phyloP scores from a whole-genome alignment of 208 protist species.

The Leishmania mexicana region DNA sequence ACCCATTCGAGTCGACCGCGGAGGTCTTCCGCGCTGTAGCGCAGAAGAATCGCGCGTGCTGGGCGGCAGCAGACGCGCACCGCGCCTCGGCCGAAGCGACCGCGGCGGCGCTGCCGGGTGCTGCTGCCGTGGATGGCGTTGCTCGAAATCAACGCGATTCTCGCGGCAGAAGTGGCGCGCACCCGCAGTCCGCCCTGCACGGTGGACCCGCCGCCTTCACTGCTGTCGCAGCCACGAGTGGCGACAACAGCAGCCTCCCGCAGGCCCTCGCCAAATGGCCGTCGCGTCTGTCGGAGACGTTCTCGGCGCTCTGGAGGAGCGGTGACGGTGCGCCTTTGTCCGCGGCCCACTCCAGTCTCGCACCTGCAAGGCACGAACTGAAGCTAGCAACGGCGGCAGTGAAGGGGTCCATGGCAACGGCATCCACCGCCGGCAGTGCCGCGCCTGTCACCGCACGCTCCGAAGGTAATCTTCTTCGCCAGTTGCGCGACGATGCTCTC shows the following conservation, averaged over 20 bases:
- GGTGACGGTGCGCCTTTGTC: not conserved
- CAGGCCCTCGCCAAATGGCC: conserved; percentile 23
- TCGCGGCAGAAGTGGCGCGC: not conserved
- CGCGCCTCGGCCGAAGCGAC: not conserved
- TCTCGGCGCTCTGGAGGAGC: conserved; percentile 27
- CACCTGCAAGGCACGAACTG: not conserved
- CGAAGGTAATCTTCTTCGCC: conserved; percentile 20
- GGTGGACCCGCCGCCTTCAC: not conserved
- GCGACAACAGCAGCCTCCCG: conserved; percentile 10
- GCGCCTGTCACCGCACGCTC: conserved; percentile 4
- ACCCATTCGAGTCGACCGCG: conserved; percentile 23
- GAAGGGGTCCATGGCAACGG: not conserved
- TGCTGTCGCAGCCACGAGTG: not conserved
- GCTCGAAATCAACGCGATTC: conserved; percentile 2
- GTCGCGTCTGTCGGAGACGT: conserved; percentile 28
- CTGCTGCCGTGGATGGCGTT: not conserved
- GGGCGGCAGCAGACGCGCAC: conserved; percentile 11
- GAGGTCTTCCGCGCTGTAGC: conserved; percentile 18
- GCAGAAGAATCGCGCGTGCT: conserved; percentile 24
- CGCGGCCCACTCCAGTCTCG: not conserved
- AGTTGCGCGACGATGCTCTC: conserved; percentile 30
- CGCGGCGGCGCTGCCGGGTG: not conserved
- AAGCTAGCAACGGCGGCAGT: not conserved
- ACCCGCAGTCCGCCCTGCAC: not conserved
- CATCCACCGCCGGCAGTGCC: not conserved